phyloP scores from a whole-genome alignment of 176 grass and related monocot species.

The Juncus inflexus region DNA sequence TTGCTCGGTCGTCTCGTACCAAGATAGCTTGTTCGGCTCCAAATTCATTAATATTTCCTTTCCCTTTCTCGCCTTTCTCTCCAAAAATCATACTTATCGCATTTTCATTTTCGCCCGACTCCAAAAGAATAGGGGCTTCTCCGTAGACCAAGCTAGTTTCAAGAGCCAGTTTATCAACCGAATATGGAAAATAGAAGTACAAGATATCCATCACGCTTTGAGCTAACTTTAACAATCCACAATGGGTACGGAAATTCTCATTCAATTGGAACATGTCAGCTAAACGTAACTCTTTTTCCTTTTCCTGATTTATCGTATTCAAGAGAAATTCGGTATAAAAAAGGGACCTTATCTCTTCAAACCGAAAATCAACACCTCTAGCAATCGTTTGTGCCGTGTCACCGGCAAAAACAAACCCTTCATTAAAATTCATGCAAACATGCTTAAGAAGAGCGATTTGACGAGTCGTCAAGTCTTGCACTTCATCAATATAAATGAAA shows the following conservation, averaged over 20 bases:
- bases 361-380: constrained; percentile 81
- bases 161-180: constrained; percentile 63
- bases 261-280: constrained; percentile 63
- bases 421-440: constrained; percentile 67
- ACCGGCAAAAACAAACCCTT: too few species aligned
- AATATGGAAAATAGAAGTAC: constrained; percentile 69
- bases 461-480: constrained; percentile 79
- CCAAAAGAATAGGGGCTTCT: constrained; percentile 70
- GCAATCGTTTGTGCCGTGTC: constrained; percentile 90
- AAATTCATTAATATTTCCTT: constrained; percentile 42
- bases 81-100: constrained; percentile 86
- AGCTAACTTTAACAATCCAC: constrained; percentile 57
- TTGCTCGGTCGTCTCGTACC: constrained; percentile 64
- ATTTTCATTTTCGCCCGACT: constrained; percentile 69
- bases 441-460: constrained; percentile 77
- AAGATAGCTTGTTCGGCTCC: constrained; percentile 87
- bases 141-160: constrained; percentile 76
- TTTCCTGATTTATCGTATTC: constrained; percentile 44
- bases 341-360: constrained; percentile 73
- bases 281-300: constrained; percentile 20
- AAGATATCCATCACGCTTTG: constrained; percentile 75
- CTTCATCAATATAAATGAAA: constrained; percentile 88
- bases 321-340: constrained; percentile 66
- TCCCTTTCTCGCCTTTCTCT: constrained; percentile 23
- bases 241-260: constrained; percentile 90